phyloP scores from a whole-genome alignment of 495 filamentous ascomycete species.

The Penicillium tannophilum region DNA sequence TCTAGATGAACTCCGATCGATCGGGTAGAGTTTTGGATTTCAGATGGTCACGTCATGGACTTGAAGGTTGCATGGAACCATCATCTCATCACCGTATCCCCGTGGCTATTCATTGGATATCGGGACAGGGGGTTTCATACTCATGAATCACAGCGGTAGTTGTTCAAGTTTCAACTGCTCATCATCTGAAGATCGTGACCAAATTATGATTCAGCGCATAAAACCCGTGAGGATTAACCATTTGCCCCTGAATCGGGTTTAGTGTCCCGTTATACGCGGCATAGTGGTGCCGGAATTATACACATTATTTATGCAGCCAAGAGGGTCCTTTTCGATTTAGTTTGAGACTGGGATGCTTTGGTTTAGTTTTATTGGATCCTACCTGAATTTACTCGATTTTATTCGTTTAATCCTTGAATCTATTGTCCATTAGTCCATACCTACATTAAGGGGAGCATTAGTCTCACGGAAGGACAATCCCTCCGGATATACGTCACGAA shows the following conservation, averaged over 20 bases:
- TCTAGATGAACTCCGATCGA: conserved; percentile 4
- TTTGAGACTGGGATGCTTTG: no score
- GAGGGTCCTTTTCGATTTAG: no score
- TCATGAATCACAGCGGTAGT: background rate
- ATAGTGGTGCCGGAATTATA: background rate
- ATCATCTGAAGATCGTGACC: background rate
- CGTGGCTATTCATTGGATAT: background rate
- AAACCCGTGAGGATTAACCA: background rate
- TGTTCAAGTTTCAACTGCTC: background rate
- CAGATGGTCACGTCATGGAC: conserved; percentile 31
- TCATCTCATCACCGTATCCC: background rate
- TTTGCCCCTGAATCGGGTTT: background rate
- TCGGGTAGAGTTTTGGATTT: background rate
- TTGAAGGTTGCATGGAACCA: conserved; percentile 3
- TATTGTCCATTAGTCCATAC: no score
- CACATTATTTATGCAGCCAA: background rate
- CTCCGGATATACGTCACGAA: conserved; percentile 27
- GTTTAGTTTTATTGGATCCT: no score
- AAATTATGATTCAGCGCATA: background rate
- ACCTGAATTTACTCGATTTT: no score
- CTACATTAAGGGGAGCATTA: no score
- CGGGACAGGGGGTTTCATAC: background rate
- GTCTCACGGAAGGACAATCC: background rate
- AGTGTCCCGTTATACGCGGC: background rate
- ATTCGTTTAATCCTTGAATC: no score